Evolutionary conservation across 192 early-diverging fungal species (phyloP), one percentile per base, ranked within the genome.

Genomic region (Coemansia sp.): DNA sequence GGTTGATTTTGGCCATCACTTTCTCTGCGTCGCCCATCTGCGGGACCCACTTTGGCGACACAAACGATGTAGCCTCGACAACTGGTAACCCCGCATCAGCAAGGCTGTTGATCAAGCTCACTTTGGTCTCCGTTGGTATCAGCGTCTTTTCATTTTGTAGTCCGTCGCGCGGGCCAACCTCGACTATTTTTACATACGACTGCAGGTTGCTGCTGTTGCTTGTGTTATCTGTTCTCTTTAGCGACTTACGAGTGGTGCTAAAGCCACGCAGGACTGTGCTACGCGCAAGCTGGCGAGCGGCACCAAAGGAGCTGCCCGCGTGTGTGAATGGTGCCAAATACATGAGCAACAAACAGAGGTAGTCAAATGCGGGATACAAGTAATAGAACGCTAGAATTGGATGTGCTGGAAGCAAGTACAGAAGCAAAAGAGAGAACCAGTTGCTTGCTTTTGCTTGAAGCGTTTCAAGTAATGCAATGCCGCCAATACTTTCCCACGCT

Each of bases 31-130:
- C 96, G 53, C 85, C 90, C 93, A 99, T 94, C 82, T 93, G 91
- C 38, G 96, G 96, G 2, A 99, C 94, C 92, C 92, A 95, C 76
- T 97, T 96, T 9, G 95, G 94, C 7, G 90, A 93, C 25, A 99
- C 96, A 82, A 99, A 97, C 59, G 92, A 91, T 1, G 94, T 94
- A 11, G 93, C 86, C 79, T 99, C 96, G 32, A 99, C 86, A 2
- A 91, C 90, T 0, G 85, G 75, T 33, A 99, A 83, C 8, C 95
- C 94, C 9, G 91, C 83, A 41, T 89, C 85, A 7, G 91, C 77
- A 8, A 99, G 87, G 25, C 79, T 76, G 69, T 94, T 87, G 74
- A 99, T 95, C 59, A 99, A 83, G n/a, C 87, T 80, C 40, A 96
- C 86, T 65, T 99, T 99, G 59, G 85, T 85, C 35, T 84, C 85